Base-by-base conservation (phyloP, 805 yeast genomes). In the Scheffersomyces ergatensis region DNA sequence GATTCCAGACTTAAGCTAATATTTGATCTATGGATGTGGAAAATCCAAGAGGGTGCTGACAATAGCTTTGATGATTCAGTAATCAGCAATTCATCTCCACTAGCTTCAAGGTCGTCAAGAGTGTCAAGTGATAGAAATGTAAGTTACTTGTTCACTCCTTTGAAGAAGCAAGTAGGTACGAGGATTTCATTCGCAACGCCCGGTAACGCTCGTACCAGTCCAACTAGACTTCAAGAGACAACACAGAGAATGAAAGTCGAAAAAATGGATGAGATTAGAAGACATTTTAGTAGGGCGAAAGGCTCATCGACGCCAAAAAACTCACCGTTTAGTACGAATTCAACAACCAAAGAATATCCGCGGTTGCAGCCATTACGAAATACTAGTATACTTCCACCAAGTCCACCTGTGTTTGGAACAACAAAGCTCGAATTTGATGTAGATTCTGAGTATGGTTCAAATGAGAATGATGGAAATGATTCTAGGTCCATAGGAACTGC, bases 1-100 rank as follows among this genome's bases (percentile, higher is more conserved):
- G 36, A 46, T 5, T 48, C 58, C 8, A 53, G 57, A 24, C 27
- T 55, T 36, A 51, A 52, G 26, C 49, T 66, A 0, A 55, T 68
- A 11, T 64, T 69, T 42, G 71, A 67, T 29, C 47, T 70, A 12
- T 70, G 76, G 76, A 15, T 54, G 4, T 57, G 53, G 36, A 67
- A 65, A 39, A 34, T 49, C 2, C 44, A 45, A 33, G 51, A 54
- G 34, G 37, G 40, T 11, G 16, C 35, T 4, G 40, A 35, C 5
- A 39, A 23, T 8, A 31, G 34, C 16, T 34, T 40, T 31, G 48
- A 49, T 11, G 40, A 45, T 21, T 40, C 39, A 13, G 48, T 60
- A 14, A 40, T 54, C 5, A 52, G 60, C 35, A 58, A 54, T 40
- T 53, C 45, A 33, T 65, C 72, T 1, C 73, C 73, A 1, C 53